Evolutionary conservation across 2,329 filamentous ascomycete genomes (phyloP).

Genomic region (Aureobasidium leucospermi): DNA sequence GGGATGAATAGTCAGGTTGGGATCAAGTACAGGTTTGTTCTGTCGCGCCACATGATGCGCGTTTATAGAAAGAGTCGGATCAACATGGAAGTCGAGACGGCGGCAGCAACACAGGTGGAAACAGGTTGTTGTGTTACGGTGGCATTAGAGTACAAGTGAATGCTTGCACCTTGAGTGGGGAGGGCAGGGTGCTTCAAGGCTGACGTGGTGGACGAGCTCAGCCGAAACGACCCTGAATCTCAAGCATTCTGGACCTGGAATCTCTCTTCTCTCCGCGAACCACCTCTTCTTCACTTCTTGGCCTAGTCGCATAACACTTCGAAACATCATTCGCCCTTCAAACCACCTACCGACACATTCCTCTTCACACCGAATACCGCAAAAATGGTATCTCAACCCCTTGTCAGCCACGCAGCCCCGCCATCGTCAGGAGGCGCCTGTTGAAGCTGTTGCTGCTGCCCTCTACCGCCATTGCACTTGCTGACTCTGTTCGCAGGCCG

Average conservation of each 20-base stretch:
- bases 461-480: not conserved
- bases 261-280: not conserved
- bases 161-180: not conserved
- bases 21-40: slow-evolving; percentile 77
- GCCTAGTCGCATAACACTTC: not conserved
- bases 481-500: slow-evolving; percentile 56
- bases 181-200: not conserved
- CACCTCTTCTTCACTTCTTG: not conserved
- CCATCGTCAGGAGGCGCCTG: slow-evolving; percentile 9
- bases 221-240: not conserved
- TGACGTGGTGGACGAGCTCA: not conserved
- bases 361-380: slow-evolving; percentile 4
- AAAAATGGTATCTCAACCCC: slow-evolving; percentile 22
- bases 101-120: not conserved
- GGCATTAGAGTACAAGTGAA: not conserved
- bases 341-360: not conserved
- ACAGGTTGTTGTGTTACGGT: not conserved
- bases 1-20: slow-evolving; percentile 7
- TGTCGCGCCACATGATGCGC: slow-evolving; percentile 68
- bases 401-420: slow-evolving; percentile 19
- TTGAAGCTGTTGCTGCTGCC: not conserved
- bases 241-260: not conserved
- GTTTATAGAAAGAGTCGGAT: not conserved
- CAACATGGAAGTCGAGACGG: not conserved
- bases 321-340: not conserved